Percentiles rank a stretch among this genome's conserved stretches.
Conservation (phyloP, 257 asterid species). For the Penstemon barbatus region DNA sequence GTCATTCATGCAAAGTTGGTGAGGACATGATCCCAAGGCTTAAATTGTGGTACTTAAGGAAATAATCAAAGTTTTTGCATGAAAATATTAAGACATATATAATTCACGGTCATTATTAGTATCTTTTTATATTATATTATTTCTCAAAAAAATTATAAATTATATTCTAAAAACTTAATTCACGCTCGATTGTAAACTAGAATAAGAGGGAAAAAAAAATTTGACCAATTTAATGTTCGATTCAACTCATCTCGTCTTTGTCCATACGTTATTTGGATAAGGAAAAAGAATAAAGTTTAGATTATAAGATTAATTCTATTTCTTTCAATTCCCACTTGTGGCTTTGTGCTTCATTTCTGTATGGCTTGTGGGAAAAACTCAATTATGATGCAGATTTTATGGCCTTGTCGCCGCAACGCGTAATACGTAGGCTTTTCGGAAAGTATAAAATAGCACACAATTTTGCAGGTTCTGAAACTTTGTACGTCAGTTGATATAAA, state of each 20-base stretch:
- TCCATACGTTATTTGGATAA: too few relatives aligned
- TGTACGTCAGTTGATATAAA: background rate
- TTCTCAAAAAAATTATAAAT: too few relatives aligned
- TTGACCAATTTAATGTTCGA: too few relatives aligned
- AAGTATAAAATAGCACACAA: background rate
- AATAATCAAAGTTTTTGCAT: slow-evolving; percentile 4
- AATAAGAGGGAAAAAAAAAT: too few relatives aligned
- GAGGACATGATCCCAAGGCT: slow-evolving; percentile 24
- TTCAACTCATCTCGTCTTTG: too few relatives aligned
- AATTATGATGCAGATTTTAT: background rate
- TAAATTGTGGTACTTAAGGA: slow-evolving; percentile 18
- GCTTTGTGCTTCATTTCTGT: background rate
- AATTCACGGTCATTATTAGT: background rate
- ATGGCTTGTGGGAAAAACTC: background rate
- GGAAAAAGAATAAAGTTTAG: too few relatives aligned
- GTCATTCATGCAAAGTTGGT: slow-evolving; percentile 34
- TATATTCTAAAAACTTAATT: too few relatives aligned
- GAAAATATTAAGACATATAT: background rate
- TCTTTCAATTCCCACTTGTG: too few relatives aligned
- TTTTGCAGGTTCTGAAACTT: slow-evolving; percentile 4
- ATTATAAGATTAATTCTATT: too few relatives aligned
- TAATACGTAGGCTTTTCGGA: background rate
- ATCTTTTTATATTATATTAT: too few relatives aligned
- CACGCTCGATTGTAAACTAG: too few relatives aligned
- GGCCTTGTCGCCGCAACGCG: slow-evolving; percentile 1